Base-by-base conservation (phyloP, 768 basidiomycete genomes). In the Podaxis sp. region DNA sequence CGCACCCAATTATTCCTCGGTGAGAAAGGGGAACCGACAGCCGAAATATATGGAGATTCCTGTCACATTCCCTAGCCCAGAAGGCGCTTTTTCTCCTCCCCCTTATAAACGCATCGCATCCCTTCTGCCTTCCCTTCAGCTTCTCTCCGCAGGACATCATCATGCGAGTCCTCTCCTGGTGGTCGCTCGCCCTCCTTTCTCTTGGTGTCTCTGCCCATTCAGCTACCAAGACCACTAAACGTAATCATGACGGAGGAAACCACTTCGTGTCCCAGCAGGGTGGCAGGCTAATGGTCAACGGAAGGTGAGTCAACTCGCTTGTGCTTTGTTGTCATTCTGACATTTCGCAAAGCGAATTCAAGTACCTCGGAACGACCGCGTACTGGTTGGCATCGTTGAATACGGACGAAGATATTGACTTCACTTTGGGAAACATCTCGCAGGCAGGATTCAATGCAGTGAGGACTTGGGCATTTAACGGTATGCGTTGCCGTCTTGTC, bases 401-500 rank as follows among this genome's bases (percentile, higher is more conserved):
- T 63, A 70, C 69, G 11, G 80, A 79, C 27, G 63, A 77, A 49
- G 89, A 91, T 67, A 85, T 91, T 50, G 77, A 81, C 69, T 67
- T 75, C 53, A 85, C 87, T 2, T 70, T 91, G 38, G 78, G 77
- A 2, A 84, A 82, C 64, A 87, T 91, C 59, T 80, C 82, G 12
- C 77, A 79, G 2, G 70, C 76, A 12, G 85, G 84, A 7, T 79
- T 87, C 65, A 84, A 75, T 41, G 86, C 86, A 22, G 82, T 90
- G 29, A 79, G 88, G 46, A 76, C 84, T 3, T 91, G 89, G 89
- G 89, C 81, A 17, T 90, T 90, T 72, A 89, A 90, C 72, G 89
- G 87, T 82, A 43, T 37, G 61, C 40, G 69, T 65, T 54, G 40
- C 61, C 57, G 57, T 36, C 25, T 27, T 60, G 58, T 15, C 41